A percentile compares a stretch with the other conserved stretches of the same genome.
These are phyloP conservation scores for Fusarium redolens DNA, from an alignment of 2,329 filamentous ascomycete species.

Conservation along the genomic window DNA sequence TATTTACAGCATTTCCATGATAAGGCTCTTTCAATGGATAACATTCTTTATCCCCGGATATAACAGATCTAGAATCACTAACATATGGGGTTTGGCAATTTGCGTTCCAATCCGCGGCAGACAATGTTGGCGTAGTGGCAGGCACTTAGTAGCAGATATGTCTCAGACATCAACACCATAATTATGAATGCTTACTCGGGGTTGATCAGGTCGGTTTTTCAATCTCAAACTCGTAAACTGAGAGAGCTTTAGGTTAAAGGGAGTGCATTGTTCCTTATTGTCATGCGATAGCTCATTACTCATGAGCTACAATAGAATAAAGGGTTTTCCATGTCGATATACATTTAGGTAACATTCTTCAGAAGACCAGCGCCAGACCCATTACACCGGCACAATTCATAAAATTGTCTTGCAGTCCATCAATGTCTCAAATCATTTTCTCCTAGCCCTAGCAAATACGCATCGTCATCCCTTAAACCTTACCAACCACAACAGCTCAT, in stretches of 20 bases:
- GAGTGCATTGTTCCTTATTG: neutral
- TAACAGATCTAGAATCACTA: neutral
- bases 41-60: neutral
- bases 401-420: neutral
- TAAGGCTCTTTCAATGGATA: neutral
- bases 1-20: neutral
- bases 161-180: slow-evolving; percentile 13
- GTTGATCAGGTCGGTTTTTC: neutral
- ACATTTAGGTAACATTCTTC: neutral
- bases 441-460: neutral
- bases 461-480: neutral
- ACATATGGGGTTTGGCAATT: neutral
- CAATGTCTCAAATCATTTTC: neutral
- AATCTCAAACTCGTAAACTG: neutral
- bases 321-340: neutral
- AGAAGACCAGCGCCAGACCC: neutral
- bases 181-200: neutral
- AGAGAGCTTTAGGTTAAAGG: too few relatives aligned
- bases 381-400: neutral
- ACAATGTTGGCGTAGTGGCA: slow-evolving; percentile 6
- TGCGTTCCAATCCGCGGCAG: slow-evolving; percentile 26
- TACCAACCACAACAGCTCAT: neutral
- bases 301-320: neutral
- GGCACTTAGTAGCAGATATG: neutral
- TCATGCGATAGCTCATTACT: neutral